Evolutionary conservation across 306 rosid genomes (phyloP).

Genomic region (Mucuna pruriens): DNA sequence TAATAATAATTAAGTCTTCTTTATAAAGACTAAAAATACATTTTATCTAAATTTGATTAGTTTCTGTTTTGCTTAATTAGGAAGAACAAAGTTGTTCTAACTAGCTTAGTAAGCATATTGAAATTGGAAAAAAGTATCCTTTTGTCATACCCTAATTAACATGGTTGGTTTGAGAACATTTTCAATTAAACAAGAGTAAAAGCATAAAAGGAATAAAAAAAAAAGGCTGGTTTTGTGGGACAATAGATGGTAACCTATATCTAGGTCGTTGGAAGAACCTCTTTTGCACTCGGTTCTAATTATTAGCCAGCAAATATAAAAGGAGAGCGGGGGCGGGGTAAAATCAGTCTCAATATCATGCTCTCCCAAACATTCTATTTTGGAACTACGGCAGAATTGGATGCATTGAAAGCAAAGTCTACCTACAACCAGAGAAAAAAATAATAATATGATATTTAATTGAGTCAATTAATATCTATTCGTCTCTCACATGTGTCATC

Average conservation of each 20-base stretch:
- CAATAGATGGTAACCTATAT: background rate
- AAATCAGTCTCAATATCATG: background rate
- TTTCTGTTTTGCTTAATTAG: background rate
- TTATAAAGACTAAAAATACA: background rate
- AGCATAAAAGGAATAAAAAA: background rate
- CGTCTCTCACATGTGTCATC: background rate
- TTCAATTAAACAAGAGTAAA: background rate
- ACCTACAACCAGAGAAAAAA: background rate
- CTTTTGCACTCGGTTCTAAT: background rate
- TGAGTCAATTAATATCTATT: background rate
- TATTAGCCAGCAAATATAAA: background rate
- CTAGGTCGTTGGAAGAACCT: background rate
- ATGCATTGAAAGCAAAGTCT: conserved; percentile 1
- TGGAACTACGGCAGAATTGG: background rate
- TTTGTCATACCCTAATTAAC: conserved; percentile 4
- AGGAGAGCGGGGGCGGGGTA: background rate
- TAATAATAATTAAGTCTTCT: background rate
- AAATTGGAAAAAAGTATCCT: conserved; percentile 1
- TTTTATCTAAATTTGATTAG: background rate
- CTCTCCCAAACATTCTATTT: background rate
- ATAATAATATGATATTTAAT: background rate
- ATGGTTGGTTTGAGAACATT: conserved; percentile 10
- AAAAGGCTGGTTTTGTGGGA: too few species aligned
- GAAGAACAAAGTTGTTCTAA: background rate
- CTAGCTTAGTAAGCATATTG: background rate